These are phyloP conservation scores for Nymphaea thermarum DNA, from an alignment of 164 flowering plant genomes.

Conservation along the genomic window DNA sequence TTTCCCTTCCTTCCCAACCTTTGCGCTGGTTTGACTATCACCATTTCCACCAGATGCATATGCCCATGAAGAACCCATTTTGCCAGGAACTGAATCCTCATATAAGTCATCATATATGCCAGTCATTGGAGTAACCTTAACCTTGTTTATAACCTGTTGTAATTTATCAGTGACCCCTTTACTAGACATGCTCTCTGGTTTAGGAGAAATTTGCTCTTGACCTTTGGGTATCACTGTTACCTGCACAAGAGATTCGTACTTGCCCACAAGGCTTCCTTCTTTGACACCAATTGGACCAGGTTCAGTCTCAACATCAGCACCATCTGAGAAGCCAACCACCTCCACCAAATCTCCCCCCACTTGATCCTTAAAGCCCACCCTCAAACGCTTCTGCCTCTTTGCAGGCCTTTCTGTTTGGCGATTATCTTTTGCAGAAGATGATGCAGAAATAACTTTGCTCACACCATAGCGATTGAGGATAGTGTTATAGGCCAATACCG, in stretches of 20 bases:
- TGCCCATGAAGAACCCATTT: constrained; percentile 93
- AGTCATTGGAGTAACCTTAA: constrained; percentile 49
- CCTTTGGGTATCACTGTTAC: constrained; percentile 83
- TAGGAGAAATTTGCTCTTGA: constrained; percentile 33
- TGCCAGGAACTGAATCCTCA: constrained; percentile 62
- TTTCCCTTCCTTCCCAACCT: constrained; percentile 19
- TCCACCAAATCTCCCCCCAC: constrained; percentile 84
- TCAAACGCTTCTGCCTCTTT: constrained; percentile 48
- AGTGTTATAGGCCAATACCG: constrained; percentile 81
- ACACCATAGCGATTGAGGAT: constrained; percentile 66
- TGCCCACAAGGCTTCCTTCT: constrained; percentile 98
- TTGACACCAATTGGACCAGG: constrained; percentile 94
- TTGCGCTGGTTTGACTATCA: constrained; percentile 16
- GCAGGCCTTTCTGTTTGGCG: constrained; percentile 30
- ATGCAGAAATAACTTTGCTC: constrained; percentile 19
- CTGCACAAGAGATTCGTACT: constrained; percentile 90
- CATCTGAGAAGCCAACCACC: constrained; percentile 91
- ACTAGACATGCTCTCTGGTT: constrained; percentile 28
- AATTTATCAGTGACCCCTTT: constrained; percentile 79
- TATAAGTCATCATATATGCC: constrained; percentile 84
- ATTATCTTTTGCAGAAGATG: constrained; percentile 17
- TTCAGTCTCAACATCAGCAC: constrained; percentile 88
- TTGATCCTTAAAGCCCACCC: constrained; percentile 84
- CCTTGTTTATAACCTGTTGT: constrained; percentile 66
- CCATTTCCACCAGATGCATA: constrained; percentile 24